Evolutionary conservation across 257 asterid species (phyloP), one percentile per base, ranked within the genome.

Genomic region (Solanum clarkiae): DNA sequence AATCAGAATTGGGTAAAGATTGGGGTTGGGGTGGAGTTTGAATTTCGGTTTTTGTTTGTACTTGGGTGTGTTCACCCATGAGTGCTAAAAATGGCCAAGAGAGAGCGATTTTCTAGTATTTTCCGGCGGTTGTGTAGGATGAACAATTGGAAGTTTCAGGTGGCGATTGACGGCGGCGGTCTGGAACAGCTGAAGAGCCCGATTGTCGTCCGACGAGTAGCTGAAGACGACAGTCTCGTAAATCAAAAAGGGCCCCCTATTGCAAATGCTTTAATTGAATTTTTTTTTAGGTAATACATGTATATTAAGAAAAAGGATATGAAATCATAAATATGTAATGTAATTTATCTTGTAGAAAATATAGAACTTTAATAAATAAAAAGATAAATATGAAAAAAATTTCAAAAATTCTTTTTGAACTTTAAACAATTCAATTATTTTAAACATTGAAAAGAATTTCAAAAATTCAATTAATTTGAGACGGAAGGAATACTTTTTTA

Each of bases 31-130:
- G 91, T 82, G 10, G 81, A 7, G 59, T 8, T 74, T 22, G 81
- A 42, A 60, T 16, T 75, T 49, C 60, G 91, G 91, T 24, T 84
- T 85, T 84, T 62, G 60, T 79, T 63, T 89, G 92, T 57, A 75
- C 57, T 83, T 84, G 90, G 85, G 90, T 85, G 84, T 91, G 95
- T 74, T 93, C 97, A 88, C 93, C 95, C 99, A 96, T 96, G 81
- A 22, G n/a, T 7, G 81, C 80, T 71, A n/a, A 71, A 44, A 44
- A 13, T 1, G 20, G 36, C 56, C 17, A 20, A 47, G 3, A 22
- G 8, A 29, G 32, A 29, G 3, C 17, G 8, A 69, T 69, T 36
- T 12, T 51, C 9, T 17, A 42, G 5, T 70, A 70, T 70, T 70
- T 40, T 42, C 11, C 80, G 55, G 55, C 10, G 32, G 77, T 36